Percentiles rank a stretch among this genome's conserved stretches.
These are phyloP conservation scores for Sonneratia caseolaris DNA, from an alignment of 345 rosid genomes.

Conservation along the genomic window DNA sequence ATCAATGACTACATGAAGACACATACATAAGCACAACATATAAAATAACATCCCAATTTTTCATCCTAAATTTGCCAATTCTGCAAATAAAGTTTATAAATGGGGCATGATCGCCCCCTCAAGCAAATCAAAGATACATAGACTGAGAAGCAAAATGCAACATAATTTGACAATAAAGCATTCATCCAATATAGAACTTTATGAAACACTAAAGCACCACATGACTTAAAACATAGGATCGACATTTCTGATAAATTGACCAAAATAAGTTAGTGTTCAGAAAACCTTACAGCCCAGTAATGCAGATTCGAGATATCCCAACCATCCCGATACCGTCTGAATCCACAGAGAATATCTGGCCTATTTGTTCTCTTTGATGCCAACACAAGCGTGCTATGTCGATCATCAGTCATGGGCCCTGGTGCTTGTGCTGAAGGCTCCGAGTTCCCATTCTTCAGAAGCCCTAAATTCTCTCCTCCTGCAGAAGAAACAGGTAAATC, in stretches of 20 bases:
- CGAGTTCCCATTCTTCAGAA: conserved; percentile 45
- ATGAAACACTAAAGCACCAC: not conserved
- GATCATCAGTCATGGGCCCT: conserved; percentile 32
- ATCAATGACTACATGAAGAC: not conserved
- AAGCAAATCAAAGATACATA: not conserved
- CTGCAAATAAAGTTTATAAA: not conserved
- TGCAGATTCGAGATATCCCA: conserved; percentile 83
- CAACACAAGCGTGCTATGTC: conserved; percentile 39
- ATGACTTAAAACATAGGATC: not conserved
- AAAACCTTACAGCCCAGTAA: conserved; percentile 80
- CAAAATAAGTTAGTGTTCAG: not conserved
- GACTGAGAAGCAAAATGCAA: not conserved
- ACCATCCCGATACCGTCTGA: conserved; percentile 61
- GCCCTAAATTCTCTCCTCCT: conserved; percentile 48
- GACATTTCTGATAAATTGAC: not conserved
- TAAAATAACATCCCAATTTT: not conserved
- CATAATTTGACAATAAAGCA: not conserved
- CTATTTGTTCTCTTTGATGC: conserved; percentile 75
- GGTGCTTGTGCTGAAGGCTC: conserved; percentile 43
- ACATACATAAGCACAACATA: not conserved
- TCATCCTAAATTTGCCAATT: not conserved
- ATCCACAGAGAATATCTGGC: conserved; percentile 68
- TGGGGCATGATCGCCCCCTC: not conserved
- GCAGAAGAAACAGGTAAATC: conserved; percentile 5
- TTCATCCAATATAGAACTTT: not conserved